Evolutionary conservation across 2,329 filamentous ascomycete species (phyloP), one percentile per base, ranked within the genome.

Genomic region (Colletotrichum paranaense): DNA sequence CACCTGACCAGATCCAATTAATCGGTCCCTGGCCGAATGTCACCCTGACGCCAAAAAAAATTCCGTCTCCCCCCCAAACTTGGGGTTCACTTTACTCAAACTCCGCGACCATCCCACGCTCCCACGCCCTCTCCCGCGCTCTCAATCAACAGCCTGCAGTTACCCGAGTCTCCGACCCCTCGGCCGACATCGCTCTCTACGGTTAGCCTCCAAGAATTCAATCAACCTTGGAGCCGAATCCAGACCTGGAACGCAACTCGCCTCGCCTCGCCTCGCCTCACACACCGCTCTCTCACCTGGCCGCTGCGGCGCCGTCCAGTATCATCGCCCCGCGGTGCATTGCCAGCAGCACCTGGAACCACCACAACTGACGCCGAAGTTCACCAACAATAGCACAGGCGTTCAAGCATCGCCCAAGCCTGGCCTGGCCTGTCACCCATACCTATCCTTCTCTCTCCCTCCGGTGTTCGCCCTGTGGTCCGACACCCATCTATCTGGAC

Each of bases 1-100:
- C 71, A 71, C 71, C 67, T 73, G 71, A 73, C 67, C 67, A 66
- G 22, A 55, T 60, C 46, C 66, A 71, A 66, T 71, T 71, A 71
- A 46, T 71, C 67, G 71, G 67, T 62, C 56, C 60, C 60, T 73
- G 60, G n/a, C 59, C 60, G 60, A 46, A 62, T 73, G 56, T 59
- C 30, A 73, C 66, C 11, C 55, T 49, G 55, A 68, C 58, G 28
- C 69, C 30, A 35, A 64, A 63, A 62, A 14, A 60, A 42, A 35
- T 46, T 30, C 35, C 53, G 5, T 35, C 63, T 59, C 53, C 63
- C 35, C 35, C 62, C 62, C 26, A 42, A 42, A 16, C 22, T 64
- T 64, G 32, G 62, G 62, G 26, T 49, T 64, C 49, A 38, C 26
- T 53, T 28, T 32, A 14, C 49, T 11, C 53, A 42, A 42, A 42